Conservation (phyloP, 192 early-diverging fungal genomes). For the Coemansia furcata region DNA sequence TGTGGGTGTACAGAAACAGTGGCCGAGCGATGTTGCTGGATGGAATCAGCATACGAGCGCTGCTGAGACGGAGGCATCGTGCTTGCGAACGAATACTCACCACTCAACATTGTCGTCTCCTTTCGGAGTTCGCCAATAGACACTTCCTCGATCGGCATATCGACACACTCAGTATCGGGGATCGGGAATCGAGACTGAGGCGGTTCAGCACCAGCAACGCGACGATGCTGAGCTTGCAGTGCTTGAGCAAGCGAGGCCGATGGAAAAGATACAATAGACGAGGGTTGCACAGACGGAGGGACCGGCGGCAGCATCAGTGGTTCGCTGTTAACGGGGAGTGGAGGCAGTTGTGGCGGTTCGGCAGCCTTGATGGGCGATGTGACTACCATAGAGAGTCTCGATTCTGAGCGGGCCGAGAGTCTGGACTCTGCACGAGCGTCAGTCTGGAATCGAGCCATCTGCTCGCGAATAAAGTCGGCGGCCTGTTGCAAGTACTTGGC, state of each 20-base stretch:
- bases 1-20: background rate
- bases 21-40: background rate
- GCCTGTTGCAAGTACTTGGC: constrained; percentile 50
- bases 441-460: constrained; percentile 36
- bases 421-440: constrained; percentile 22
- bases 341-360: background rate
- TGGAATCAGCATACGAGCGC: background rate
- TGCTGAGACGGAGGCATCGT: constrained; percentile 1
- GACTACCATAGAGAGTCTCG: background rate
- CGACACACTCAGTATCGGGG: background rate
- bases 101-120: background rate
- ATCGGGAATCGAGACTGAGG: background rate
- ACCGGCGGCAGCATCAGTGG: constrained; percentile 2
- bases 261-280: constrained; percentile 9
- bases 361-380: background rate
- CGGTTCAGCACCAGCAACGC: constrained; percentile 13
- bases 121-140: background rate
- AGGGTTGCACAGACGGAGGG: constrained; percentile 5
- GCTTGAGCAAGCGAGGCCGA: background rate
- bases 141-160: background rate
- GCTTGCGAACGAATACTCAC: background rate
- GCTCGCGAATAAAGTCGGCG: constrained; percentile 51
- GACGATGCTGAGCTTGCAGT: constrained; percentile 14
- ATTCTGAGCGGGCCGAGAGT: constrained; percentile 2
- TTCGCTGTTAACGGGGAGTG: background rate